phyloP scores from a whole-genome alignment of 2,329 filamentous ascomycete genomes.

The Fusarium lyarnte region DNA sequence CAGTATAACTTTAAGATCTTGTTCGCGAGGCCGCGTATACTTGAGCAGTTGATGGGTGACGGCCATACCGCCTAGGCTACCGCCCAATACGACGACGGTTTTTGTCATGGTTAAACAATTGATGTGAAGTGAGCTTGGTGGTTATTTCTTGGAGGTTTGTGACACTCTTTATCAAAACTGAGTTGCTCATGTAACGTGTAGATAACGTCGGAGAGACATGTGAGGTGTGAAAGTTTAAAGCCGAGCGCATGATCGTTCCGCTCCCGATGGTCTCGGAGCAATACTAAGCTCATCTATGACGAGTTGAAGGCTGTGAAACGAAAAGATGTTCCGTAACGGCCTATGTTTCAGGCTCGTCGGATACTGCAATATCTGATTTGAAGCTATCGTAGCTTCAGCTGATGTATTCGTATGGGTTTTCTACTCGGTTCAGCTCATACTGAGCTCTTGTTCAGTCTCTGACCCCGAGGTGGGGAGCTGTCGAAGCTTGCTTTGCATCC shows the following conservation, averaged over 20 bases:
- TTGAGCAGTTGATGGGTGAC: slow-evolving; percentile 65
- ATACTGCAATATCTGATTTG: background rate
- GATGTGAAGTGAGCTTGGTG: background rate
- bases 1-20: slow-evolving; percentile 63
- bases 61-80: slow-evolving; percentile 62
- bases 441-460: background rate
- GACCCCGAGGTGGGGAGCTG: background rate
- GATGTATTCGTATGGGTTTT: background rate
- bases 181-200: background rate
- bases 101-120: slow-evolving; percentile 53
- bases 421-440: background rate
- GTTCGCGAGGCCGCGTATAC: slow-evolving; percentile 55
- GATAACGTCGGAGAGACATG: background rate
- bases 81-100: slow-evolving; percentile 65
- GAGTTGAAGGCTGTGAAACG: slow-evolving; percentile 20
- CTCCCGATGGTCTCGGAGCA: slow-evolving; percentile 18
- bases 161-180: background rate
- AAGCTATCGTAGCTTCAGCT: background rate
- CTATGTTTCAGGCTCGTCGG: slow-evolving; percentile 9
- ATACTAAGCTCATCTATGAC: slow-evolving; percentile 26
- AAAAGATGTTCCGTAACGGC: background rate
- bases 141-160: background rate
- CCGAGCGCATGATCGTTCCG: slow-evolving; percentile 11
- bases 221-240: slow-evolving; percentile 1
- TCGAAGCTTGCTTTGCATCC: background rate